Conservation (phyloP, 805 yeast genomes). For the Metschnikowia hibisci region DNA sequence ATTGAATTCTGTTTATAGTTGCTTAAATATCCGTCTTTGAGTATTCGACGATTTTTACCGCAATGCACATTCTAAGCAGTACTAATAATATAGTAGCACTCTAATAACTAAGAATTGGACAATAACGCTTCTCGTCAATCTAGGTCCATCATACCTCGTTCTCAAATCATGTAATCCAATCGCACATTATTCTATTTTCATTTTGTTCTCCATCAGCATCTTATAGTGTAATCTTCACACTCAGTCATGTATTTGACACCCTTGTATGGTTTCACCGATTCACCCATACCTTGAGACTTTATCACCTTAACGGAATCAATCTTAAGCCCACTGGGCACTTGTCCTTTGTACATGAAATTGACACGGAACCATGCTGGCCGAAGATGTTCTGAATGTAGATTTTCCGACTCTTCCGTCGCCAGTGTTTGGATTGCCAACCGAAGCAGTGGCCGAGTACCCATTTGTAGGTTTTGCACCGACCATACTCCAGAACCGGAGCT, state of each 20-base stretch:
- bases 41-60: no score
- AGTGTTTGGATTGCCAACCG: constrained; percentile 47
- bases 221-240: constrained; percentile 55
- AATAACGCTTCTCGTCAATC: no score
- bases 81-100: no score
- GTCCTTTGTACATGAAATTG: constrained; percentile 59
- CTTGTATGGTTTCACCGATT: constrained; percentile 72
- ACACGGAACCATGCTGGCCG: constrained; percentile 42
- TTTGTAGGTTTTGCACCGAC: constrained; percentile 53
- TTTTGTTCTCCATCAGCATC: constrained; percentile 17
- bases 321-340: constrained; percentile 69
- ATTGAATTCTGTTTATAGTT: no score
- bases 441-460: constrained; percentile 66
- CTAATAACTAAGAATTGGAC: no score
- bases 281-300: constrained; percentile 54
- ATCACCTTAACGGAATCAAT: constrained; percentile 61
- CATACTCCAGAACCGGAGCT: constrained; percentile 58
- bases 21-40: no score
- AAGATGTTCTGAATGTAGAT: background rate
- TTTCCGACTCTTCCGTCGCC: background rate
- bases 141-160: no score
- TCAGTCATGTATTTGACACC: constrained; percentile 81
- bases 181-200: no score
- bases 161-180: no score
- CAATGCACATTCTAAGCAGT: no score